Conservation (phyloP, 306 rosid species). For the Glycine soja region DNA sequence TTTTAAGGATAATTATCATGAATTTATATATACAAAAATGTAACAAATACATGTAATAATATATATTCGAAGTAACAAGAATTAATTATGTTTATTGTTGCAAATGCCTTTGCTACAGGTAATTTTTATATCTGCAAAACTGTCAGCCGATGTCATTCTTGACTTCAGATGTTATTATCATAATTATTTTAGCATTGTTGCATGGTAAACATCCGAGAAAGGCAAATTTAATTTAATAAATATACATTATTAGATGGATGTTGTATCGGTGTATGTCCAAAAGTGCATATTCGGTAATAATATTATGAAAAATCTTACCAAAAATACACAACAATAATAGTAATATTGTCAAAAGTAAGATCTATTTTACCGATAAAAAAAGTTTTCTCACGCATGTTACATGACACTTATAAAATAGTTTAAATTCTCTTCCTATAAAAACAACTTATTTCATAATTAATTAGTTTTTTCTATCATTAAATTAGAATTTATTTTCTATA, state of each 20-base stretch:
- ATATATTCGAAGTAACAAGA: too few relatives aligned
- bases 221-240: background rate
- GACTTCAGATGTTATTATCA: background rate
- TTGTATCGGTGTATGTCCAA: background rate
- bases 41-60: too few relatives aligned
- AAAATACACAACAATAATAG: too few relatives aligned
- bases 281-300: background rate
- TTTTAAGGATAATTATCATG: too few relatives aligned
- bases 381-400: slow-evolving; percentile 1
- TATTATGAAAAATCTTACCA: background rate
- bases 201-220: background rate
- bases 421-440: background rate
- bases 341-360: background rate
- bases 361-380: too few relatives aligned
- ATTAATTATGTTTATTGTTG: too few relatives aligned
- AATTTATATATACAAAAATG: too few relatives aligned
- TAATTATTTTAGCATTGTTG: background rate
- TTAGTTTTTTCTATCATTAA: too few relatives aligned
- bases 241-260: background rate
- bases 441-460: too few relatives aligned
- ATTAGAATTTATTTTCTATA: too few relatives aligned
- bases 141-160: background rate
- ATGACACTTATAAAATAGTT: background rate
- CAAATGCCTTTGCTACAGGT: too few relatives aligned
- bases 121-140: too few relatives aligned